These are phyloP conservation scores for Xerocomellus amylosporus DNA, from an alignment of 768 basidiomycete species.

Conservation along the genomic window DNA sequence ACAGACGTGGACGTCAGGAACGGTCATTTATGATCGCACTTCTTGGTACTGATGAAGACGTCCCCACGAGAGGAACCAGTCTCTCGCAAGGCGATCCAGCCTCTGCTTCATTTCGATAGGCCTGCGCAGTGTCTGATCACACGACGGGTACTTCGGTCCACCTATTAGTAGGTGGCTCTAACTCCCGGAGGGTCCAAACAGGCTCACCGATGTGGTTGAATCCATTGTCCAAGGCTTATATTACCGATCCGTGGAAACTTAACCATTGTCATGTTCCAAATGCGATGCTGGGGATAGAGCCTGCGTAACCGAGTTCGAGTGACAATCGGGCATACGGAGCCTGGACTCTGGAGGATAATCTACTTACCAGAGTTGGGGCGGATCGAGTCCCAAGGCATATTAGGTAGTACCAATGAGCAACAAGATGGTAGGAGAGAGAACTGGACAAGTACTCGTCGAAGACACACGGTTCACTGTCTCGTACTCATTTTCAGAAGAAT, in stretches of 20 bases:
- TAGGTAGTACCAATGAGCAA: not conserved
- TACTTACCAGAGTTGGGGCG: constrained; percentile 56
- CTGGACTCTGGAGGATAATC: not conserved
- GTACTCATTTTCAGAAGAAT: not conserved
- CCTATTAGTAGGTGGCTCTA: not conserved
- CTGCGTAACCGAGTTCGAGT: constrained; percentile 26
- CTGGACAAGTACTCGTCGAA: not conserved
- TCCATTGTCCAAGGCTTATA: constrained; percentile 58
- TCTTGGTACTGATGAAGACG: constrained; percentile 63
- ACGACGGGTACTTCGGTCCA: not conserved
- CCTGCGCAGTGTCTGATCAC: constrained; percentile 56
- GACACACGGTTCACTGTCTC: not conserved
- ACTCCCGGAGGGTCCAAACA: not conserved
- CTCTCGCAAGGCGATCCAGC: constrained; percentile 40
- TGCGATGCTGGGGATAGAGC: constrained; percentile 47
- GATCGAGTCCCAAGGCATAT: constrained; percentile 62
- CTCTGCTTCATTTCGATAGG: constrained; percentile 59
- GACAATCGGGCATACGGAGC: not conserved
- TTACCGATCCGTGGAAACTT: constrained; percentile 50
- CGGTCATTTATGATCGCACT: not conserved
- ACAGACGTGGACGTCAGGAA: not conserved
- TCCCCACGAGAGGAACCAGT: constrained; percentile 55
- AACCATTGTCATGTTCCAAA: constrained; percentile 66
- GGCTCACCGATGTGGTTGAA: constrained; percentile 58
- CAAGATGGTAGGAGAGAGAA: not conserved